Evolutionary conservation across 228 moss, liverwort and hornwort genomes (phyloP).

Genomic region (Sphagnum fallax): DNA sequence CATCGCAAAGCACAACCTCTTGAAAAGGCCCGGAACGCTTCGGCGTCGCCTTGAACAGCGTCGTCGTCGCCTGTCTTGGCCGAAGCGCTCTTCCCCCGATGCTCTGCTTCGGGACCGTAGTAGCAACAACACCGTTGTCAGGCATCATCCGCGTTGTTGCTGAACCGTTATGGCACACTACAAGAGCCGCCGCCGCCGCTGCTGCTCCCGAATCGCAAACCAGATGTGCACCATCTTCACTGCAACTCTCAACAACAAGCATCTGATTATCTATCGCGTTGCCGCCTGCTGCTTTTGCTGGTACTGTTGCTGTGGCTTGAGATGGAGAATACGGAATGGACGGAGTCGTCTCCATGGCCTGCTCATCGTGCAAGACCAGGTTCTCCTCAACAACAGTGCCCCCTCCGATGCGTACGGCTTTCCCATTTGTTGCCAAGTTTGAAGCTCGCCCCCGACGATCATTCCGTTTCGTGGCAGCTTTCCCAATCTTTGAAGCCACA

Average conservation of each 20-base stretch:
- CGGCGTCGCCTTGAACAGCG: constrained; percentile 53
- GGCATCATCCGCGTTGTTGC: constrained; percentile 31
- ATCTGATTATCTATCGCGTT: background rate
- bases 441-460: too few species aligned
- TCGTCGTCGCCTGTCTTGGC: constrained; percentile 52
- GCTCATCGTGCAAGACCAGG: too few species aligned
- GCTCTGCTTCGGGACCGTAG: constrained; percentile 35
- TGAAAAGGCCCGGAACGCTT: constrained; percentile 75
- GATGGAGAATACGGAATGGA: too few species aligned
- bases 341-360: too few species aligned
- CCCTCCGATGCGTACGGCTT: too few species aligned
- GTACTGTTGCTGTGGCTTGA: too few species aligned
- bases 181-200: constrained; percentile 1
- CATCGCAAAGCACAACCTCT: constrained; percentile 63
- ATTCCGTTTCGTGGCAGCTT: too few species aligned
- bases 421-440: too few species aligned
- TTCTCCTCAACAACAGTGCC: too few species aligned
- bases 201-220: constrained; percentile 8
- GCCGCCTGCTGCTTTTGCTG: too few species aligned
- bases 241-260: background rate
- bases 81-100: constrained; percentile 56
- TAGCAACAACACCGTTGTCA: constrained; percentile 11
- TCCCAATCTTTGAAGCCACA: constrained; percentile 13
- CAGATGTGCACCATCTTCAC: constrained; percentile 9
- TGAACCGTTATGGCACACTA: constrained; percentile 26